Evolutionary conservation across 768 basidiomycete species (phyloP).

Genomic region (Leucocoprinus leucothites): DNA sequence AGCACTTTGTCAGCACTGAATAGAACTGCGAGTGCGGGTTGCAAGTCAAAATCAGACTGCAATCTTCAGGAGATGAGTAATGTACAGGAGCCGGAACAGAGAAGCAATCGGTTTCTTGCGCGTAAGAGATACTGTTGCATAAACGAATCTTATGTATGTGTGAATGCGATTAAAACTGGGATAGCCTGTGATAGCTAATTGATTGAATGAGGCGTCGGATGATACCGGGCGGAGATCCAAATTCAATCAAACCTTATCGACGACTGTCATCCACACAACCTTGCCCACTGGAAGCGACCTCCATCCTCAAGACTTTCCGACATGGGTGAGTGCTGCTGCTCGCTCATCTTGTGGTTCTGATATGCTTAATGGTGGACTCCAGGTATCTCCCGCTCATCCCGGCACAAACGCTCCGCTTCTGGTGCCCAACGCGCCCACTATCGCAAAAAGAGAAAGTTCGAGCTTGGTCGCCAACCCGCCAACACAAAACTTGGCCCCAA

Average conservation of each 20-base stretch:
- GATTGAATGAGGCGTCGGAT: too few species aligned
- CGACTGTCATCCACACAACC: conserved; percentile 53
- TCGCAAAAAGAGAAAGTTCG: conserved; percentile 99
- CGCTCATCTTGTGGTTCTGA: conserved; percentile 13
- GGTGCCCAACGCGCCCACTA: conserved; percentile 92
- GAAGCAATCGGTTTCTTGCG: too few species aligned
- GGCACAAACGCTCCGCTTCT: conserved; percentile 95
- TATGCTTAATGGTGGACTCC: conserved; percentile 14
- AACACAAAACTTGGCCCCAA: conserved; percentile 96
- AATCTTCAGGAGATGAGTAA: too few species aligned
- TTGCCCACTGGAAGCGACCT: conserved; percentile 39
- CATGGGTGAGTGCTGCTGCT: conserved; percentile 65
- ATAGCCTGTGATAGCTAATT: too few species aligned
- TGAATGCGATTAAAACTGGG: too few species aligned
- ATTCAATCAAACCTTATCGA: conserved; percentile 38
- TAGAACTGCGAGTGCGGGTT: too few species aligned
- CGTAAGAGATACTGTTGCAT: too few species aligned
- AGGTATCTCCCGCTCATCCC: conserved; percentile 97
- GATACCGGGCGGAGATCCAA: conserved; percentile 35
- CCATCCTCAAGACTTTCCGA: conserved; percentile 69
- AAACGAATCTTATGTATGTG: too few species aligned
- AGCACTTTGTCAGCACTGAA: too few species aligned
- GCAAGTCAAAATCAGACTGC: too few species aligned
- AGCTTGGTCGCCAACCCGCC: conserved; percentile 97
- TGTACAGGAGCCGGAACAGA: too few species aligned